Base-by-base conservation (phyloP, 129 eudicot genomes). In the Heracleum sosnowskyi region DNA sequence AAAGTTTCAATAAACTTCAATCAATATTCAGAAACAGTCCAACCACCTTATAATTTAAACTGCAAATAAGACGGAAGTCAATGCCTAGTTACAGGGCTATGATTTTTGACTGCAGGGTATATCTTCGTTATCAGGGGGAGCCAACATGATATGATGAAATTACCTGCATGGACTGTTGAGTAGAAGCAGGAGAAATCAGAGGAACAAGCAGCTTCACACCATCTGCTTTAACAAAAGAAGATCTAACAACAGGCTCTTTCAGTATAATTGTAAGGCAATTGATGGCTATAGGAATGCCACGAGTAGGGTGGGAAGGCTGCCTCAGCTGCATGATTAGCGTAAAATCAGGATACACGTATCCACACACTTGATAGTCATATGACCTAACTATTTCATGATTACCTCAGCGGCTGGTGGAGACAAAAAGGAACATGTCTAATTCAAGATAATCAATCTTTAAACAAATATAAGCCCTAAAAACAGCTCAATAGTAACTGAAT, bases 141-240 rank as follows among this genome's bases (percentile, higher is more conserved):
- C 29, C 49, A 73, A 46, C 29, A 74, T 11, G 17, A 78, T 53
- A 69, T 53, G 80, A 60, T 34, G 37, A 81, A 17, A 29, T 76
- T 80, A 92, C 99, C 92, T 95, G 99, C 79, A 90, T 88, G 69
- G 99, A 91, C 82, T 95, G 99, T 80, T 95, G 99, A 88, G 93
- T 91, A 78, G 98, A 90, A 77, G 96, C 99, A 75, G 99, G 97
- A 81, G 92, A 68, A 83, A 95, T 95, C 37, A 95, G 81, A 74
- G 97, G 97, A 57, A 92, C 89, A 69, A 95, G 96, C 78, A 95
- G 88, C 85, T 92, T 92, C 15, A 95, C 96, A 7, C 99, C 99
- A 83, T 95, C 97, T 49, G 88, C 92, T 87, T 92, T 90, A 87
- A 95, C 97, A 88, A 95, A 92, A 62, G 89, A 88, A 70, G 96